A percentile compares a stretch with the other conserved stretches of the same genome.
Evolutionary conservation across 2,329 filamentous ascomycete genomes (phyloP).

Genomic region (Plectosphaerella cucumerina): DNA sequence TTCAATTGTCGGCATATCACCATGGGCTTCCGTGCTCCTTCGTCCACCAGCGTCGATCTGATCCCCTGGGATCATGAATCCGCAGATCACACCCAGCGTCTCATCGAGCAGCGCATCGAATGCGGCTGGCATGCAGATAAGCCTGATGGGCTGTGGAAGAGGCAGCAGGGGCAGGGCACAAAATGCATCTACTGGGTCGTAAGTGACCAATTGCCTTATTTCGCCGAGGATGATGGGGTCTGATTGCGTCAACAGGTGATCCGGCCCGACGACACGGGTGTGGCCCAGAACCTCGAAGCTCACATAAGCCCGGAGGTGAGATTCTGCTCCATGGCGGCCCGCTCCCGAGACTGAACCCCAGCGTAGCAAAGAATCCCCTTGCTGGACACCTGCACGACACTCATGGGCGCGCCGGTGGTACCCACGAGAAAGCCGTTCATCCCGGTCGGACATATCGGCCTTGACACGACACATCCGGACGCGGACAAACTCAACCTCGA

Average conservation of each 20-base stretch:
- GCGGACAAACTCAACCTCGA: slow-evolving; percentile 9
- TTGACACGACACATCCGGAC: slow-evolving; percentile 15
- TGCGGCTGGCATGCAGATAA: slow-evolving; percentile 19
- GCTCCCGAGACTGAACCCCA: slow-evolving; percentile 6
- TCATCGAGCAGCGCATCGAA: slow-evolving; percentile 17
- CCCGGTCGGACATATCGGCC: slow-evolving; percentile 25
- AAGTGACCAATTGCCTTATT: too few relatives aligned
- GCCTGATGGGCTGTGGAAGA: slow-evolving; percentile 14
- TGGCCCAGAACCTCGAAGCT: slow-evolving; percentile 9
- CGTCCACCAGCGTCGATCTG: slow-evolving; percentile 6
- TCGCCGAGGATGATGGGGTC: not conserved
- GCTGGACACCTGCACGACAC: slow-evolving; percentile 7
- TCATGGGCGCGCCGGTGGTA: slow-evolving; percentile 4
- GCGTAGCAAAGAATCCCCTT: slow-evolving; percentile 12
- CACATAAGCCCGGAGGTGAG: slow-evolving; percentile 14
- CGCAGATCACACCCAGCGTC: slow-evolving; percentile 13
- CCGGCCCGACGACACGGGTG: slow-evolving; percentile 3
- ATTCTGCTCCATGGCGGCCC: not conserved
- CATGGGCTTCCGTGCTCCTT: too few relatives aligned
- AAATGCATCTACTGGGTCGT: slow-evolving; percentile 18
- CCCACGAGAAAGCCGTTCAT: slow-evolving; percentile 13
- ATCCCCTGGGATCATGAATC: slow-evolving; percentile 22
- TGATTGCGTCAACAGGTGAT: slow-evolving; percentile 9
- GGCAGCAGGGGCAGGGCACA: slow-evolving; percentile 11
- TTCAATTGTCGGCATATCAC: too few relatives aligned